Conservation (phyloP, 805 yeast genomes). For the Kregervanrija pseudodelftensis region DNA sequence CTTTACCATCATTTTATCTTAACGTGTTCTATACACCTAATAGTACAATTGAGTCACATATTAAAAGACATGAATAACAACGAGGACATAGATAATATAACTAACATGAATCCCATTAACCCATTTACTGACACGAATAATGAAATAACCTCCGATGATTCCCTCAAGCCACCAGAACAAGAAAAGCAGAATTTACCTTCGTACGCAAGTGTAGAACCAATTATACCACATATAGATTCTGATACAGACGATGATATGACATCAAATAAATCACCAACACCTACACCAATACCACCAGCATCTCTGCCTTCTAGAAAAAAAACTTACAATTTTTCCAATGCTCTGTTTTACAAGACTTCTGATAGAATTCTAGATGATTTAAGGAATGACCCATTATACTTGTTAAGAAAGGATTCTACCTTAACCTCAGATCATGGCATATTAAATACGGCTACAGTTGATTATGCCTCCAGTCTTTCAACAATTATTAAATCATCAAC, state of each 20-base stretch:
- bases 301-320: slow-evolving; percentile 8
- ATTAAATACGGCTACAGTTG: slow-evolving; percentile 25
- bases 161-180: too few species aligned
- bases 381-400: slow-evolving; percentile 34
- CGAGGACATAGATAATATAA: not conserved
- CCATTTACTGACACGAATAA: not conserved
- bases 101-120: not conserved
- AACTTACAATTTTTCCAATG: slow-evolving; percentile 17
- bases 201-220: too few species aligned
- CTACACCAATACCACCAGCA: slow-evolving; percentile 6
- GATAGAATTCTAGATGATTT: slow-evolving; percentile 65
- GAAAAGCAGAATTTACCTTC: too few species aligned
- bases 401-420: slow-evolving; percentile 9
- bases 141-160: too few species aligned
- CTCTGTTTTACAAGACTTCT: slow-evolving; percentile 48
- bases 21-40: too few species aligned
- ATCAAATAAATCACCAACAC: not conserved
- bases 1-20: too few species aligned
- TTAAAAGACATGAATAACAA: too few species aligned
- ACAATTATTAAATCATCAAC: slow-evolving; percentile 9
- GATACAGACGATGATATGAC: too few species aligned
- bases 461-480: slow-evolving; percentile 23
- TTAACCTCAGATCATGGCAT: slow-evolving; percentile 18
- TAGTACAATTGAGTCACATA: too few species aligned
- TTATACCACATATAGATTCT: too few species aligned